Base-by-base conservation (phyloP, 805 yeast genomes). In the Teunomyces kruisii region DNA sequence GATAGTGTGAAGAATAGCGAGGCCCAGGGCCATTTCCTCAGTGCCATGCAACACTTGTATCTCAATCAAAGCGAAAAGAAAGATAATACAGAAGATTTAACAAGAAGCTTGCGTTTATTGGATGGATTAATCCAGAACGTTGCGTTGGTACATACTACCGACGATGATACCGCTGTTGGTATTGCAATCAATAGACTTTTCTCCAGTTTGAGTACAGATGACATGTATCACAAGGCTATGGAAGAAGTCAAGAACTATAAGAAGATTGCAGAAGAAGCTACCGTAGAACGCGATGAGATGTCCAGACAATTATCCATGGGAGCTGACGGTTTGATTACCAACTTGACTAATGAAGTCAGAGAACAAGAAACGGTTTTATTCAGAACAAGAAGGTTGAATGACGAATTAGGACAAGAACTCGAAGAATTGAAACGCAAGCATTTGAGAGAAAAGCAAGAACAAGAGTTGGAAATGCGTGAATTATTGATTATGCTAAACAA, bases 131-230 rank as follows among this genome's bases (percentile, higher is more conserved):
- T 84, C 22, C 81, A 85, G 40, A 81, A 81, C 48, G 76, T 81
- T 22, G 74, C 84, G 3, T 74, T 74, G 65, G 81, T 77, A 64
- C 56, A 75, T 47, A 72, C 76, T 9, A 64, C 80, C 1, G 69
- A 72, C 32, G 78, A 79, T 42, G 49, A 75, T 70, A 42, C 72
- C 52, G 59, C 88, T 12, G 74, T 88, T 51, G 87, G 85, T 43
- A 80, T 86, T 39, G 88, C 96, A 1, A 82, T 91, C 29, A 89
- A 87, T 56, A 73, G 81, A 44, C 69, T 92, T 38, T 73, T 81
- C 47, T 83, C 88, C 35, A 76, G 86, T 22, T 73, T 91, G 57
- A 83, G 83, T 53, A 87, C 96, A 0, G 97, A 92, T 61, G 96
- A 88, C 43, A 83, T 84, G 65, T 96, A 96, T 9, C 74, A 82